Evolutionary conservation across 2,329 filamentous ascomycete species (phyloP).

Genomic region (Simplicillium aogashimaense): DNA sequence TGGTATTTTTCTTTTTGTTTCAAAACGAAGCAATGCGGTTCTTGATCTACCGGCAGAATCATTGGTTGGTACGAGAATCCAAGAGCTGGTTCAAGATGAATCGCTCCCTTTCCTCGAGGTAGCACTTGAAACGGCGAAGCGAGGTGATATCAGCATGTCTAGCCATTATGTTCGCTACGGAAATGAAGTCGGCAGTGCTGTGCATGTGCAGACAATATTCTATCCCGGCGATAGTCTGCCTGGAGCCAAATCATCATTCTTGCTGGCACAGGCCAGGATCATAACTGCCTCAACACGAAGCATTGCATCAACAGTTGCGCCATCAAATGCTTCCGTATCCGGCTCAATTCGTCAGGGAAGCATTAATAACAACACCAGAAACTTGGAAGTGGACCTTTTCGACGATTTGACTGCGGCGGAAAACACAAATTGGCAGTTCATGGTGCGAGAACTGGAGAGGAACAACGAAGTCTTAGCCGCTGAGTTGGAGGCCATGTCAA

Average conservation of each 20-base stretch:
- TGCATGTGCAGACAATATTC: slow-evolving; percentile 77
- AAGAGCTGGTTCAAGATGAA: slow-evolving; percentile 77
- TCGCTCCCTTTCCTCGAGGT: slow-evolving; percentile 69
- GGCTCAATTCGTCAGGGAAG: slow-evolving; percentile 30
- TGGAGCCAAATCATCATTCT: slow-evolving; percentile 75
- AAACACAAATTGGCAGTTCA: slow-evolving; percentile 92
- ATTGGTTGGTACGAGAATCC: slow-evolving; percentile 78
- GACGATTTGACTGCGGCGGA: slow-evolving; percentile 86
- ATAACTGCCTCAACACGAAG: slow-evolving; percentile 52
- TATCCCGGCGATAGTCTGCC: slow-evolving; percentile 76
- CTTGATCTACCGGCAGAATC: slow-evolving; percentile 75
- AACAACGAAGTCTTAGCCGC: slow-evolving; percentile 77
- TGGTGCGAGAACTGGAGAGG: slow-evolving; percentile 87
- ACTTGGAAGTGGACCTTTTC: slow-evolving; percentile 79
- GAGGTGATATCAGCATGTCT: slow-evolving; percentile 64
- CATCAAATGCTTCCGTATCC: slow-evolving; percentile 5
- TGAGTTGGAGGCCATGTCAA: slow-evolving; percentile 71
- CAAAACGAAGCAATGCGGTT: slow-evolving; percentile 71
- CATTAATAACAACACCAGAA: slow-evolving; percentile 58
- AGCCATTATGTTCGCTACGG: slow-evolving; percentile 87
- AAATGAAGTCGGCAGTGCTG: slow-evolving; percentile 57
- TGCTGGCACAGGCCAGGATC: slow-evolving; percentile 78
- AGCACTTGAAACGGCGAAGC: slow-evolving; percentile 68
- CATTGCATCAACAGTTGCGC: slow-evolving; percentile 25
- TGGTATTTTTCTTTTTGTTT: slow-evolving; percentile 86